A percentile compares a stretch with the other conserved stretches of the same genome.
phyloP scores from a whole-genome alignment of 2,329 filamentous ascomycete species.

The Magnaporthiopsis incrustans region DNA sequence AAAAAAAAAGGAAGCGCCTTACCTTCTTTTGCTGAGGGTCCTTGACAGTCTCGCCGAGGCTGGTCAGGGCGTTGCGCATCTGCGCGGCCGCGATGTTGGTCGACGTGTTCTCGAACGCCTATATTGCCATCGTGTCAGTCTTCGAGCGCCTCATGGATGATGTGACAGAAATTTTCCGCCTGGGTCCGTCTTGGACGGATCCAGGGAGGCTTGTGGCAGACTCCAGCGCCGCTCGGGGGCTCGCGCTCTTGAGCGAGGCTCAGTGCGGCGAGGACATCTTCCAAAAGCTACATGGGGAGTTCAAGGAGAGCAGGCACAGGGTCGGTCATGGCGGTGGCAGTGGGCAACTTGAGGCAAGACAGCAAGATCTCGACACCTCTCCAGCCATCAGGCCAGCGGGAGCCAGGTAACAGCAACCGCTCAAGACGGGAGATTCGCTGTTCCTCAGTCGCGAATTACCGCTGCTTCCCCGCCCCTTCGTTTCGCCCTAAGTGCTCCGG shows the following conservation, averaged over 20 bases:
- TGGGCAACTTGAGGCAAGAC: background rate
- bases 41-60: conserved; percentile 80
- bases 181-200: background rate
- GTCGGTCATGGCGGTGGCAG: background rate
- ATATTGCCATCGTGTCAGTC: conserved; percentile 10
- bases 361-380: background rate
- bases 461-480: background rate
- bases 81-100: conserved; percentile 96
- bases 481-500: background rate
- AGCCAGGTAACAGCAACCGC: background rate
- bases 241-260: background rate
- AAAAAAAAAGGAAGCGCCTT: conserved; percentile 19
- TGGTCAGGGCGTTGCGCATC: conserved; percentile 97
- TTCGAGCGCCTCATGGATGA: background rate
- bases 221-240: no score
- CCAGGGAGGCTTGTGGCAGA: background rate
- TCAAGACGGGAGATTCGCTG: background rate
- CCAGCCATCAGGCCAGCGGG: no score
- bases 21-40: conserved; percentile 81
- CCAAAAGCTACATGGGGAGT: background rate
- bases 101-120: conserved; percentile 99
- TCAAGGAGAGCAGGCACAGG: background rate
- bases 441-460: background rate
- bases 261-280: background rate
- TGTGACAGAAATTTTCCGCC: background rate